Percentiles rank a stretch among this genome's conserved stretches.
These are phyloP conservation scores for Sutorius australiensis DNA, from an alignment of 768 basidiomycete species.

Conservation along the genomic window DNA sequence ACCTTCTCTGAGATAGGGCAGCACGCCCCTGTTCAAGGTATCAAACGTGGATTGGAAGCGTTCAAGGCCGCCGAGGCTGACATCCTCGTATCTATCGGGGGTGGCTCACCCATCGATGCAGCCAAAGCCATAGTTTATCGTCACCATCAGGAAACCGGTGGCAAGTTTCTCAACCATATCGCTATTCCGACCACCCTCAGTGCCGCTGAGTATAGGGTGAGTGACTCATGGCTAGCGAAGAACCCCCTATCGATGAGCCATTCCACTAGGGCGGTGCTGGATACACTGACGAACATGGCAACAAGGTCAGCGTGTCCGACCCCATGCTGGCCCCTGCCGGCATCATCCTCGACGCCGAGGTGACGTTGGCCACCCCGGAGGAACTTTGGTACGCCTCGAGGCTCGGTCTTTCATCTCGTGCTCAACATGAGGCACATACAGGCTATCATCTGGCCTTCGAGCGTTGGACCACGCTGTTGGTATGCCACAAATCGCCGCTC, in stretches of 20 bases:
- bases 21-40: conserved; percentile 66
- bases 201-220: conserved; percentile 70
- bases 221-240: conserved; percentile 11
- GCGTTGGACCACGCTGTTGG: conserved; percentile 79
- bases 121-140: conserved; percentile 69
- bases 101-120: conserved; percentile 79
- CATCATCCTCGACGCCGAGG: conserved; percentile 73
- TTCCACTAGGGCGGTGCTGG: conserved; percentile 56
- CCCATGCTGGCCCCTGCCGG: conserved; percentile 63
- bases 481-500: conserved; percentile 27
- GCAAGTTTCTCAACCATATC: conserved; percentile 57
- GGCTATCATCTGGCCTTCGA: conserved; percentile 77
- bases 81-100: conserved; percentile 69
- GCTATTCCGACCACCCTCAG: conserved; percentile 81
- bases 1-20: conserved; percentile 74
- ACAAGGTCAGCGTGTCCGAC: conserved; percentile 54
- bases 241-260: neutral
- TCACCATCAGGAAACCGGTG: conserved; percentile 53
- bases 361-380: conserved; percentile 70
- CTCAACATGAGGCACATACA: conserved; percentile 25
- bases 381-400: conserved; percentile 54
- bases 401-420: conserved; percentile 3
- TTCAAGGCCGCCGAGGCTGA: conserved; percentile 60
- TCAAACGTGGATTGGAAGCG: conserved; percentile 50
- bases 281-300: conserved; percentile 64